Conservation (phyloP, 2,329 filamentous ascomycete genomes). For the Chaetomium strumarium region DNA sequence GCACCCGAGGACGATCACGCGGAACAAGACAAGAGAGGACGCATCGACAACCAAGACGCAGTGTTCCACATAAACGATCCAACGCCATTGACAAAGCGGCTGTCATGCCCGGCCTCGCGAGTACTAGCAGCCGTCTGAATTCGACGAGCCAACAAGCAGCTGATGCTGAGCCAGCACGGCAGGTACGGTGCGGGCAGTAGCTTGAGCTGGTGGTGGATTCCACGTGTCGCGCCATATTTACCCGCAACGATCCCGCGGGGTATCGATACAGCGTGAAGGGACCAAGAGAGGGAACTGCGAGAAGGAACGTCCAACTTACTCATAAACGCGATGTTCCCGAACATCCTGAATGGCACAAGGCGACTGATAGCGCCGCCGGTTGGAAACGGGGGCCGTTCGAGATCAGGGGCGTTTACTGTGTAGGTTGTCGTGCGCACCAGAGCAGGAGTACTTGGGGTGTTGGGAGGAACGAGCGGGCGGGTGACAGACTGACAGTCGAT, state of each 20-base stretch:
- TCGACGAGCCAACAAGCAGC: not conserved
- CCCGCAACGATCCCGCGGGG: slow-evolving; percentile 17
- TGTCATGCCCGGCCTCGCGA: not conserved
- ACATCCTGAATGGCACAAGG: slow-evolving; percentile 31
- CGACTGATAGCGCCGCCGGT: not conserved
- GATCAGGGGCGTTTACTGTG: not conserved
- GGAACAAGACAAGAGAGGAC: slow-evolving; percentile 5
- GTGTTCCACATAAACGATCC: slow-evolving; percentile 8
- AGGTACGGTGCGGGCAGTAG: not conserved
- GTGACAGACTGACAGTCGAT: not conserved
- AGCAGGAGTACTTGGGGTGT: not conserved
- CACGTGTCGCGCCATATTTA: not conserved
- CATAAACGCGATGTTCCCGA: slow-evolving; percentile 34
- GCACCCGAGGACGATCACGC: slow-evolving; percentile 21
- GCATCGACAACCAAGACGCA: slow-evolving; percentile 9
- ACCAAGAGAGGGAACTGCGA: not conserved
- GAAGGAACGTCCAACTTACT: slow-evolving; percentile 9
- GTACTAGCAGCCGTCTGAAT: not conserved
- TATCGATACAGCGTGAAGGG: not conserved
- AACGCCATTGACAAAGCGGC: not conserved
- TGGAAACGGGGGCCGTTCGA: not conserved
- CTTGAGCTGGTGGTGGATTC: not conserved
- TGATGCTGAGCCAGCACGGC: not conserved
- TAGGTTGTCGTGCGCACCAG: no score
- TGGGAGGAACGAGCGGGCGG: not conserved